Percentiles rank a stretch among this genome's conserved stretches.
Conservation (phyloP, 2,329 filamentous ascomycete genomes). For the Tothia fuscella region DNA sequence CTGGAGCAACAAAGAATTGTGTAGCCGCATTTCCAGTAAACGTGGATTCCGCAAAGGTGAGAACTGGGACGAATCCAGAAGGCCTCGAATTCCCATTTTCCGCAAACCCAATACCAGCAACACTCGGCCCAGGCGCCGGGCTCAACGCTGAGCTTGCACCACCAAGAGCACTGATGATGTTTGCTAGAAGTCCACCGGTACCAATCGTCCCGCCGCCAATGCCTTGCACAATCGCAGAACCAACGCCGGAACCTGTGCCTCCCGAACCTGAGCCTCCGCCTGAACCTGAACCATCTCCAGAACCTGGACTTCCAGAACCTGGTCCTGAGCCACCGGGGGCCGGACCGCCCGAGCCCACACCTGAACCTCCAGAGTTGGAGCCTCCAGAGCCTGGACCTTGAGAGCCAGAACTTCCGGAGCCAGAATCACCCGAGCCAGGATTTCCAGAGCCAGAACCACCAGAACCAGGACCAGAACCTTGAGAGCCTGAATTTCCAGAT, state of each 20-base stretch:
- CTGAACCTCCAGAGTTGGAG: background rate
- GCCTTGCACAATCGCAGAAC: no score
- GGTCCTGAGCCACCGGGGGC: background rate
- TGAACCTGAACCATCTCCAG: slow-evolving; percentile 12
- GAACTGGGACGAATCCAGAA: slow-evolving; percentile 18
- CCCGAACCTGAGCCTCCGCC: slow-evolving; percentile 2
- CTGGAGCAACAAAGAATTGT: slow-evolving; percentile 29
- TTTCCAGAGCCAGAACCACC: slow-evolving; percentile 10
- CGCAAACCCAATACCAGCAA: background rate
- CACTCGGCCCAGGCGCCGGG: no score
- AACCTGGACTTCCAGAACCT: background rate
- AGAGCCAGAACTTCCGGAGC: background rate
- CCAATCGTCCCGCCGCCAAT: no score
- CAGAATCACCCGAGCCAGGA: slow-evolving; percentile 9
- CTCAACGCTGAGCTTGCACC: no score
- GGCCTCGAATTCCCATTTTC: background rate
- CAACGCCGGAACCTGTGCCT: background rate
- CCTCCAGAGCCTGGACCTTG: background rate
- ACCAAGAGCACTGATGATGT: slow-evolving; percentile 1
- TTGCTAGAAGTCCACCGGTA: no score
- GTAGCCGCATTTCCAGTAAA: slow-evolving; percentile 34
- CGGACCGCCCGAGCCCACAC: background rate
- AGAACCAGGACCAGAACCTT: slow-evolving; percentile 9
- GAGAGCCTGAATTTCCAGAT: slow-evolving; percentile 4
- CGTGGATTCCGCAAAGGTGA: slow-evolving; percentile 29